phyloP scores from a whole-genome alignment of 257 asterid genomes.

The Verbena officinalis region DNA sequence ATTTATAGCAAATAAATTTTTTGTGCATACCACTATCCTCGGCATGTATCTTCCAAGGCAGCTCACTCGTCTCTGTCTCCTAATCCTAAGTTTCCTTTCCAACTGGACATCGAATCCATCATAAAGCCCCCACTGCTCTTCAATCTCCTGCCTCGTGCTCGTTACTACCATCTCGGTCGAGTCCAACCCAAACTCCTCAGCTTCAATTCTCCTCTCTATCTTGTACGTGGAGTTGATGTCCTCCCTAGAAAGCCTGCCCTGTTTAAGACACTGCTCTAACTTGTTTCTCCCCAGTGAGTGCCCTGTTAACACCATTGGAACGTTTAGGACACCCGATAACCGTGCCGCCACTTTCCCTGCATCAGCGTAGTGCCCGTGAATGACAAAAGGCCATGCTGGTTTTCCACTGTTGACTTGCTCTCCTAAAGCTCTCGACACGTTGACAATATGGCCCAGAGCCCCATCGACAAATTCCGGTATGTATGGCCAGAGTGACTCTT shows the following conservation, averaged over 20 bases:
- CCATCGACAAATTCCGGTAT: conserved; percentile 65
- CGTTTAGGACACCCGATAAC: conserved; percentile 57
- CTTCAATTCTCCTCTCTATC: conserved; percentile 65
- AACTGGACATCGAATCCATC: conserved; percentile 67
- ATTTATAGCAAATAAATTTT: not conserved
- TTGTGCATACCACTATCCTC: conserved; percentile 70
- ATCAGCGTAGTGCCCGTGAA: conserved; percentile 78
- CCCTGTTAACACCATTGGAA: conserved; percentile 70
- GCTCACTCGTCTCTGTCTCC: conserved; percentile 63
- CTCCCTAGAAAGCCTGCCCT: conserved; percentile 66
- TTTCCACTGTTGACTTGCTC: conserved; percentile 52
- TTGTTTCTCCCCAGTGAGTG: conserved; percentile 74
- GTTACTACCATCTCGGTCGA: conserved; percentile 67
- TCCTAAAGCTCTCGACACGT: conserved; percentile 62
- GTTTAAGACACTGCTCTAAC: conserved; percentile 62
- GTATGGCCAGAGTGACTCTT: conserved; percentile 68
- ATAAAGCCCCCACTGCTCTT: conserved; percentile 75
- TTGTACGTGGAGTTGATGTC: conserved; percentile 61
- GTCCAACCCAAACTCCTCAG: conserved; percentile 66
- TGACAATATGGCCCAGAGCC: conserved; percentile 57
- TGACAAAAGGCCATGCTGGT: conserved; percentile 66
- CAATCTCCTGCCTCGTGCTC: conserved; percentile 74
- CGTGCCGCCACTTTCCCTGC: conserved; percentile 66
- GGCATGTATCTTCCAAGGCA: conserved; percentile 76
- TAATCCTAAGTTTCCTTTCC: conserved; percentile 64